Conservation (phyloP, 108 stramenopile species). For the Schizochytrium sp. region DNA sequence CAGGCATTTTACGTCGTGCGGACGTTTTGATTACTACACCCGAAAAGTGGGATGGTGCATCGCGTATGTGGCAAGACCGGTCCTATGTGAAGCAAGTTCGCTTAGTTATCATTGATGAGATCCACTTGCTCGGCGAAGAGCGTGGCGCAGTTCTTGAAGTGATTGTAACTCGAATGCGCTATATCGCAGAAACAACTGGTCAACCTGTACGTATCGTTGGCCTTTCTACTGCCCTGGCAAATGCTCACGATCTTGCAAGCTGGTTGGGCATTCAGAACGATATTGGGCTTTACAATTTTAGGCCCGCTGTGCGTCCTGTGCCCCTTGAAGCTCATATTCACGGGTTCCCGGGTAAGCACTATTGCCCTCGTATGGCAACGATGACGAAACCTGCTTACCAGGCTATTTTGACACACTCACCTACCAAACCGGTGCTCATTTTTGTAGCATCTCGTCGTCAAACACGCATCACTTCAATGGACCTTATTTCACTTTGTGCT, state of each 20-base stretch:
- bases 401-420: slow-evolving; percentile 92
- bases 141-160: slow-evolving; percentile 98
- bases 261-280: slow-evolving; percentile 91
- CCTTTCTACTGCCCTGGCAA: slow-evolving; percentile 94
- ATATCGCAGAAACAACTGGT: slow-evolving; percentile 62
- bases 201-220: slow-evolving; percentile 89
- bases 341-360: slow-evolving; percentile 95
- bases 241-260: slow-evolving; percentile 93
- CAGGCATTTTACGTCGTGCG: slow-evolving; percentile 82
- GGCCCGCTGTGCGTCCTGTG: slow-evolving; percentile 93
- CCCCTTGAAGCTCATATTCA: slow-evolving; percentile 93
- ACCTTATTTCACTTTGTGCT: slow-evolving; percentile 75
- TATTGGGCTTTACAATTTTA: slow-evolving; percentile 92
- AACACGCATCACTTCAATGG: slow-evolving; percentile 95
- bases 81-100: slow-evolving; percentile 85
- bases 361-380: slow-evolving; percentile 96
- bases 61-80: slow-evolving; percentile 89
- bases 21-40: slow-evolving; percentile 97
- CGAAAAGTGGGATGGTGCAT: slow-evolving; percentile 98
- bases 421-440: slow-evolving; percentile 90
- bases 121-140: slow-evolving; percentile 98
- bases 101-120: slow-evolving; percentile 96
- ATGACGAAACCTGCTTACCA: slow-evolving; percentile 99
- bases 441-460: slow-evolving; percentile 88
- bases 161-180: slow-evolving; percentile 91